phyloP scores from a whole-genome alignment of 169 alveolate genomes.

The Plasmodium cynomolgi region DNA sequence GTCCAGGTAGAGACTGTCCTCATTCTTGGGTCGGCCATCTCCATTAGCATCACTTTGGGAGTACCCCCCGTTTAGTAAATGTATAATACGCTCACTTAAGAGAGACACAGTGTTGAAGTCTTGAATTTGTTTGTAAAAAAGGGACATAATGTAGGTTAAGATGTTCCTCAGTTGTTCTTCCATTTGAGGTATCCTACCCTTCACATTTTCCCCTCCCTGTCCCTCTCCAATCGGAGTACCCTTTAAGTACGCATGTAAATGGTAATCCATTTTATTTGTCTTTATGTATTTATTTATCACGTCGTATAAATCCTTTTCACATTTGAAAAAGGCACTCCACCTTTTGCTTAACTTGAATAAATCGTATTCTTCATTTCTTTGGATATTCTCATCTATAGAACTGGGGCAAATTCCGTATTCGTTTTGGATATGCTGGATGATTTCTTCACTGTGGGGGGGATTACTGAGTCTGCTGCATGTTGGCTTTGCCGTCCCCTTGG shows the following conservation, averaged over 20 bases:
- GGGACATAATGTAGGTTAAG: constrained; percentile 28
- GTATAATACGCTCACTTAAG: constrained; percentile 33
- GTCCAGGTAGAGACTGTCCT: background rate
- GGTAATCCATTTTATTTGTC: constrained; percentile 41
- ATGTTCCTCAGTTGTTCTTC: constrained; percentile 26
- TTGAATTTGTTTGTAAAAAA: constrained; percentile 18
- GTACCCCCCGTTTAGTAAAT: background rate
- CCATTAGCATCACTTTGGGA: background rate
- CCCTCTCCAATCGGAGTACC: background rate
- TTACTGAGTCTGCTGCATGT: background rate
- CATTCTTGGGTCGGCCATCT: background rate
- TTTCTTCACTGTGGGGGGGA: background rate
- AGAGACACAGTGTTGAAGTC: constrained; percentile 22
- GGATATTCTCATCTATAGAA: constrained; percentile 3
- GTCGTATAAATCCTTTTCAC: constrained; percentile 50
- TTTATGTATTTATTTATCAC: constrained; percentile 45
- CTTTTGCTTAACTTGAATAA: constrained; percentile 14
- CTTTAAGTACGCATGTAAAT: constrained; percentile 22
- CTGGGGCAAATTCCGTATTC: constrained; percentile 17
- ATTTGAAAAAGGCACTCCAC: constrained; percentile 45
- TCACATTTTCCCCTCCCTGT: background rate
- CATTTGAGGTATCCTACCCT: background rate
- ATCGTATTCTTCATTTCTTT: background rate
- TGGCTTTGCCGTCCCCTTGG: background rate
- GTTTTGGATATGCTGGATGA: background rate